Evolutionary conservation across 1,284 basidiomycete genomes (phyloP).

Genomic region (Malassezia caprae): DNA sequence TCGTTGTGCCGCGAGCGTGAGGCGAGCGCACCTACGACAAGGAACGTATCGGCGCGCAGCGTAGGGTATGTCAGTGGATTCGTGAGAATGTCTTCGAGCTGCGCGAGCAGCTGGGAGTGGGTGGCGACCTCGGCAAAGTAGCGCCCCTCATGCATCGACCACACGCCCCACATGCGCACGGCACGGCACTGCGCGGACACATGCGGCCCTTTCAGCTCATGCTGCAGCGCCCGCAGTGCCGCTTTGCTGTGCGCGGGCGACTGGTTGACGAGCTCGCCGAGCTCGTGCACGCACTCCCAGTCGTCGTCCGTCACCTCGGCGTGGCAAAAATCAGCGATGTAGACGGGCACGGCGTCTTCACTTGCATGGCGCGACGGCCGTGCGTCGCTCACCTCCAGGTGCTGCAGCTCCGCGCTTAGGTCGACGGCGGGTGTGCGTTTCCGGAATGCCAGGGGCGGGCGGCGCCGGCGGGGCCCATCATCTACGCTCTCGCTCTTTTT

Average conservation of each 20-base stretch:
- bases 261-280: constrained; percentile 4
- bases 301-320: background rate
- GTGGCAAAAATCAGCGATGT: constrained; percentile 3
- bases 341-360: background rate
- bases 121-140: constrained; percentile 3
- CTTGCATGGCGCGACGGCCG: background rate
- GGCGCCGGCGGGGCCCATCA: background rate
- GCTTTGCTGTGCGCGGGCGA: constrained; percentile 7
- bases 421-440: background rate
- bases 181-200: constrained; percentile 7
- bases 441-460: background rate
- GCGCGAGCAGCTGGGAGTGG: background rate
- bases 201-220: background rate
- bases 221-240: constrained; percentile 2
- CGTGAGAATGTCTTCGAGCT: constrained; percentile 3
- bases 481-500: background rate
- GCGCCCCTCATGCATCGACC: constrained; percentile 5
- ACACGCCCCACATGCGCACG: constrained; percentile 13
- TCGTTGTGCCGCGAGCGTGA: constrained; percentile 3
- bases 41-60: constrained; percentile 5
- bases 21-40: constrained; percentile 5
- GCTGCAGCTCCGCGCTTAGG: background rate
- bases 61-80: background rate
- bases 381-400: background rate
- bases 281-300: constrained; percentile 12